These are phyloP conservation scores for Macrolepiota fuliginosa DNA, from an alignment of 768 basidiomycete genomes.

Conservation along the genomic window DNA sequence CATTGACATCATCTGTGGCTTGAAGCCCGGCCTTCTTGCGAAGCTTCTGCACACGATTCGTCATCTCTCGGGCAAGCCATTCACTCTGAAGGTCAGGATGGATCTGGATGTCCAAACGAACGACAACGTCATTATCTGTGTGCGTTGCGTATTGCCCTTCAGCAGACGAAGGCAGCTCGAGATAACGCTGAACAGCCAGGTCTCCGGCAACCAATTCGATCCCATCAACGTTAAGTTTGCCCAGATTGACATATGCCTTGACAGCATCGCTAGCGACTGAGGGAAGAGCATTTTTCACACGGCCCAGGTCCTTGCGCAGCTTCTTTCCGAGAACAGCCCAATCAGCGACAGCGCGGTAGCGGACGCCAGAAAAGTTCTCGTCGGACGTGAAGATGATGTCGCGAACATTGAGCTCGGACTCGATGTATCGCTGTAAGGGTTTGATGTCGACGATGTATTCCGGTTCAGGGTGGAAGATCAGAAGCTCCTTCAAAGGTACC, in stretches of 20 bases:
- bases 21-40: slow-evolving; percentile 95
- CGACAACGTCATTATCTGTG: slow-evolving; percentile 92
- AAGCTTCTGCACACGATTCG: slow-evolving; percentile 91
- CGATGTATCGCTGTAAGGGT: slow-evolving; percentile 83
- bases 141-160: slow-evolving; percentile 75
- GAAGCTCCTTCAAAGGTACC: slow-evolving; percentile 90
- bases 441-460: slow-evolving; percentile 85
- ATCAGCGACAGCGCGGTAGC: slow-evolving; percentile 90
- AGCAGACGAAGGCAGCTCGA: slow-evolving; percentile 66
- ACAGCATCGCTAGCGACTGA: slow-evolving; percentile 78
- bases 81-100: slow-evolving; percentile 86
- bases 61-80: slow-evolving; percentile 86
- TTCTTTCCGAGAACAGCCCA: slow-evolving; percentile 94
- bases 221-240: slow-evolving; percentile 82
- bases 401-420: slow-evolving; percentile 94
- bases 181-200: slow-evolving; percentile 85
- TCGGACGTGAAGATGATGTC: slow-evolving; percentile 87
- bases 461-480: slow-evolving; percentile 88
- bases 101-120: slow-evolving; percentile 86
- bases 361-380: slow-evolving; percentile 81
- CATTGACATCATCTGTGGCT: slow-evolving; percentile 89
- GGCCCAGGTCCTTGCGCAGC: slow-evolving; percentile 85
- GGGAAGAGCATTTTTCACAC: slow-evolving; percentile 87
- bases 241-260: slow-evolving; percentile 70
- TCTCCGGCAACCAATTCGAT: slow-evolving; percentile 91